Conservation (phyloP, 1,139 yeast species). For the Yamadazyma conglobata region DNA sequence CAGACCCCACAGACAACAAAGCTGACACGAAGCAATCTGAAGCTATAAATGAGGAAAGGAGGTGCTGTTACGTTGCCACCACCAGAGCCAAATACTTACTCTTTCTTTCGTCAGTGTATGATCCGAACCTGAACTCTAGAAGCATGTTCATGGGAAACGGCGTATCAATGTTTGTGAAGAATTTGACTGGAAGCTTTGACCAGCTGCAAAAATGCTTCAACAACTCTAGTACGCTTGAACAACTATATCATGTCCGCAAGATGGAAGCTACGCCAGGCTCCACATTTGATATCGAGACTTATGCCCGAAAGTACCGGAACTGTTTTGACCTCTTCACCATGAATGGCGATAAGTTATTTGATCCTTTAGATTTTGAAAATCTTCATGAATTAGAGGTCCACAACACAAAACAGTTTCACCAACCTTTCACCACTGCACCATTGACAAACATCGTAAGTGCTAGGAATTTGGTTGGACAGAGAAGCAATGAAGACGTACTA, state of each 20-base stretch:
- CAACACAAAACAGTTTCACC: not conserved
- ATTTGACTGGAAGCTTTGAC: slow-evolving; percentile 8
- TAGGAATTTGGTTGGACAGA: not conserved
- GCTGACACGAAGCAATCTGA: slow-evolving; percentile 9
- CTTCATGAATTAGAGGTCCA: not conserved
- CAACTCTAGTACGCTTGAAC: not conserved
- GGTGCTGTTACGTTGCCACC: slow-evolving; percentile 83
- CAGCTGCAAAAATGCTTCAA: slow-evolving; percentile 19
- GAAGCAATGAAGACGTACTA: not conserved
- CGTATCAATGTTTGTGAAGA: slow-evolving; percentile 32
- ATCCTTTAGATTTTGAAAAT: slow-evolving; percentile 1
- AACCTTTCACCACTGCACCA: not conserved
- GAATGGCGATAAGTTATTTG: not conserved
- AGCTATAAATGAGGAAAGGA: slow-evolving; percentile 65
- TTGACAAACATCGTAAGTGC: slow-evolving; percentile 1
- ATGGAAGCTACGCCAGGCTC: not conserved
- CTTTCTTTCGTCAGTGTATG: slow-evolving; percentile 34
- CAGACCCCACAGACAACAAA: slow-evolving; percentile 12
- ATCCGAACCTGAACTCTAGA: no score
- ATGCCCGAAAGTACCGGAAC: not conserved
- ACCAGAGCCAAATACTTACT: slow-evolving; percentile 68
- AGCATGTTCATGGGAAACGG: no score
- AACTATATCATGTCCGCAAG: not conserved
- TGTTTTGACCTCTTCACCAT: no score
- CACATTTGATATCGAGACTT: slow-evolving; percentile 1